A percentile compares a stretch with the other conserved stretches of the same genome.
Conservation (phyloP, 106 monocot genomes). For the Dendrobium officinale region DNA sequence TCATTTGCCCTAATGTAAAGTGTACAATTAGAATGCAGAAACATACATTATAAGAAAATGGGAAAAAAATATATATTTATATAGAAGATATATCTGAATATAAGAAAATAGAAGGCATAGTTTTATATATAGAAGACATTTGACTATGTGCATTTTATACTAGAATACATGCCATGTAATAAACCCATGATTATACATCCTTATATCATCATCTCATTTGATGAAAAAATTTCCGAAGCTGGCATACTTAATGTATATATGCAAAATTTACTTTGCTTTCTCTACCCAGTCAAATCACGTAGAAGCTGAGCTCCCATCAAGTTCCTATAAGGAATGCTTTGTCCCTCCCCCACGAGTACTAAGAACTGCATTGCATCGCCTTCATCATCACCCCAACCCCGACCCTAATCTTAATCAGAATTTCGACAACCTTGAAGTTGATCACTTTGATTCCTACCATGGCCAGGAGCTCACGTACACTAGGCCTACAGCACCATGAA, state of each 20-base stretch:
- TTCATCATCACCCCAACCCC: conserved; percentile 4
- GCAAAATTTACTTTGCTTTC: background rate
- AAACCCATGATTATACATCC: background rate
- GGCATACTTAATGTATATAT: background rate
- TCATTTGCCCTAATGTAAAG: no score
- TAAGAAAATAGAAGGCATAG: no score
- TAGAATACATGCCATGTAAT: background rate
- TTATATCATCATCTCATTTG: background rate
- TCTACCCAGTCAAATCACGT: conserved; percentile 29
- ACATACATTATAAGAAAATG: no score
- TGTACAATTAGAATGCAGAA: no score
- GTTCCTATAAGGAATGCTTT: conserved; percentile 36
- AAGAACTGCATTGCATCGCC: conserved; percentile 24
- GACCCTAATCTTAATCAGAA: background rate
- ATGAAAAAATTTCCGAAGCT: background rate
- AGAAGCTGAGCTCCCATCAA: conserved; percentile 33
- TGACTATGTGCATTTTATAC: no score
- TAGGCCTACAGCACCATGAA: conserved; percentile 38
- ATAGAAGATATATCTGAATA: no score
- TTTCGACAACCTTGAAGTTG: conserved; percentile 1
- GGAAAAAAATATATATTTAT: no score
- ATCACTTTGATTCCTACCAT: conserved; percentile 16
- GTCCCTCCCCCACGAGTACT: conserved; percentile 23
- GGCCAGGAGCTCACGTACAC: conserved; percentile 21
- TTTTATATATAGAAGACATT: no score